Base-by-base conservation (phyloP, 1,284 basidiomycete species). In the Athelia psychrophila region DNA sequence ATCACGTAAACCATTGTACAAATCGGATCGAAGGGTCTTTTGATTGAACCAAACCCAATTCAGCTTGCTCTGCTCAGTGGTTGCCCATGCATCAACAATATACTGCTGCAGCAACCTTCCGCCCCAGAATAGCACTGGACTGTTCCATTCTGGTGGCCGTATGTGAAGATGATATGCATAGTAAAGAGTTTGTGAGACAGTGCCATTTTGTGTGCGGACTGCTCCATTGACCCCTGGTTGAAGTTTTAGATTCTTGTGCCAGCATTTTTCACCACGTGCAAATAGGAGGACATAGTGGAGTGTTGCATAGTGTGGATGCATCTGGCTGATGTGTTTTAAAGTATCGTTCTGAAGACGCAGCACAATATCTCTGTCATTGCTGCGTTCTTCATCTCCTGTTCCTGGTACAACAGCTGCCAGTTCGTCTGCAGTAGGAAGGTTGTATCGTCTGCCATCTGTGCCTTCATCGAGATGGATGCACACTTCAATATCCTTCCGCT, bases 401-500 rank as follows among this genome's bases (percentile, higher is more conserved):
- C 38, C 38, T 8, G 65, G 59, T 3, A 69, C 16, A 24, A 70
- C 54, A 0, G 60, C 59, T 54, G 65, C 59, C 38, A 68, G 57
- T 9, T 69, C 60, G 22, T 63, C 51, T 0, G 56, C 51, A 50
- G 63, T 68, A 3, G 65, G 63, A 0, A 65, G 20, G 36, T 68
- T 69, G 16, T 69, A 66, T 19, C 53, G 8, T 44, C 56, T 50
- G 0, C 30, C 32, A 60, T 67, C 58, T 47, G 18, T 3, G 0
- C 10, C 20, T 45, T 10, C n/a, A 20, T 19, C 32, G 2, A 61
- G 2, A 40, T 53, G 42, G 1, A 64, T 2, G 0, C 16, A 0
- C n/a, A 58, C 53, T 1, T 0, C 1, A 16, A 60, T 6, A 51
- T 55, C 19, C 1, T 49, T 49, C 10, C 56, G 52, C 3, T 57